phyloP scores from a whole-genome alignment of 2,329 filamentous ascomycete genomes.

The Nemania diffusa region DNA sequence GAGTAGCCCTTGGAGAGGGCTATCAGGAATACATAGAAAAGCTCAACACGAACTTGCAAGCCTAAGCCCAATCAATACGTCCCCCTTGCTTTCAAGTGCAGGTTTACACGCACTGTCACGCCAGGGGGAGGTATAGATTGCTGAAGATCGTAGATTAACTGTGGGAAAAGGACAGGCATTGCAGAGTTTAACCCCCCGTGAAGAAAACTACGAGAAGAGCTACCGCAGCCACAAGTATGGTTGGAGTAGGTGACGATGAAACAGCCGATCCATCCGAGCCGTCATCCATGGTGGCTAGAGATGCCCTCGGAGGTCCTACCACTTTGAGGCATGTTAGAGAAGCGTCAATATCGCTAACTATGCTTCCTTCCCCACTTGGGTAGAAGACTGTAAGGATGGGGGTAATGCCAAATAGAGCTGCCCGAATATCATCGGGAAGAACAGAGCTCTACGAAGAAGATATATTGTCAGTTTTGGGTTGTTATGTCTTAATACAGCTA shows the following conservation, averaged over 20 bases:
- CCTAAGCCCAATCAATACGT: too few species aligned
- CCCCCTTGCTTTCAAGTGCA: too few species aligned
- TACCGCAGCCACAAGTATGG: neutral
- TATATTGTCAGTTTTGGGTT: neutral
- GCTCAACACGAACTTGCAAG: too few species aligned
- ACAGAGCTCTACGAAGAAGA: neutral
- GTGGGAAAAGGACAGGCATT: neutral
- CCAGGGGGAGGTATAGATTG: neutral
- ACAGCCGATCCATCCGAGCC: neutral
- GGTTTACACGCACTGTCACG: too few species aligned
- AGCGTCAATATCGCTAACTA: slow-evolving; percentile 32
- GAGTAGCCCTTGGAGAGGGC: too few species aligned
- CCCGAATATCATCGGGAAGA: neutral
- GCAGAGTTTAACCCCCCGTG: neutral
- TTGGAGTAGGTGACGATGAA: neutral
- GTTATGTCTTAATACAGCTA: neutral
- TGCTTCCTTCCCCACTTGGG: slow-evolving; percentile 27
- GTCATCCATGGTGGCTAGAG: slow-evolving; percentile 31
- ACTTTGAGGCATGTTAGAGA: slow-evolving; percentile 41
- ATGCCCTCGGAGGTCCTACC: slow-evolving; percentile 38
- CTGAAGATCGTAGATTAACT: neutral
- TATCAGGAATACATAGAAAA: too few species aligned
- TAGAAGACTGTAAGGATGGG: slow-evolving; percentile 43
- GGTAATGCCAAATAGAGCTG: slow-evolving; percentile 34
- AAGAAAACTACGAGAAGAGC: neutral